Conservation (phyloP, 805 yeast species). For the Candida sithepensis region DNA sequence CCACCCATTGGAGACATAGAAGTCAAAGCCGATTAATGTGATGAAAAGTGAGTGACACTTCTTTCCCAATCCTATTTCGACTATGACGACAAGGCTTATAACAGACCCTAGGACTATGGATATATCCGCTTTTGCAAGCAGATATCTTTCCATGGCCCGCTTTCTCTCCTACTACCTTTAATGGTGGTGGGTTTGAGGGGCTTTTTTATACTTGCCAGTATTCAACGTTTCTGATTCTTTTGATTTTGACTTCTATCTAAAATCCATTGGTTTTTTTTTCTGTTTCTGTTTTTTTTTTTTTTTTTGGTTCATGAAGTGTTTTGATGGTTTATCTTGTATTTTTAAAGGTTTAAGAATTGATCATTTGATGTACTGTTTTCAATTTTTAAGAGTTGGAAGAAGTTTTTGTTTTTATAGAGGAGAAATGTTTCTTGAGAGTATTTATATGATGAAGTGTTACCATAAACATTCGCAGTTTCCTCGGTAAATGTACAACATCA, state of each 20-base stretch:
- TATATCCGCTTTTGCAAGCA: constrained; percentile 27
- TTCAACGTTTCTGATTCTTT: constrained; percentile 55
- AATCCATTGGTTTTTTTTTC: neutral
- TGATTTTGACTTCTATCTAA: constrained; percentile 1
- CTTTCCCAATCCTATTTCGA: constrained; percentile 91
- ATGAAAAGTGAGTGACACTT: constrained; percentile 53
- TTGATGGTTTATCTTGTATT: constrained; percentile 1
- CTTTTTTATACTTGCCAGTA: constrained; percentile 86
- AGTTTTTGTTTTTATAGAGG: neutral
- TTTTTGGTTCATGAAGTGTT: too few species aligned
- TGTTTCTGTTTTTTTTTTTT: neutral
- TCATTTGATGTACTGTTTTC: constrained; percentile 5
- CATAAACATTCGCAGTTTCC: constrained; percentile 93
- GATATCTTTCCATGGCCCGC: constrained; percentile 30
- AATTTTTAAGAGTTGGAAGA: neutral
- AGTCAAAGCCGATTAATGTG: constrained; percentile 14
- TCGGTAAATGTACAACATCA: constrained; percentile 77
- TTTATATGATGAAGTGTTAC: constrained; percentile 68
- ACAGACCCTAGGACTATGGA: constrained; percentile 34
- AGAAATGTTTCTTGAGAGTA: constrained; percentile 6
- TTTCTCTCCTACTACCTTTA: constrained; percentile 33
- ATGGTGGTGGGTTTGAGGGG: constrained; percentile 37
- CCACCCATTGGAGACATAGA: neutral
- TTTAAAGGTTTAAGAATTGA: constrained; percentile 4
- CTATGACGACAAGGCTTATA: constrained; percentile 86